These are phyloP conservation scores for Paxillus ammoniavirescens DNA, from an alignment of 768 basidiomycete genomes.

Conservation along the genomic window DNA sequence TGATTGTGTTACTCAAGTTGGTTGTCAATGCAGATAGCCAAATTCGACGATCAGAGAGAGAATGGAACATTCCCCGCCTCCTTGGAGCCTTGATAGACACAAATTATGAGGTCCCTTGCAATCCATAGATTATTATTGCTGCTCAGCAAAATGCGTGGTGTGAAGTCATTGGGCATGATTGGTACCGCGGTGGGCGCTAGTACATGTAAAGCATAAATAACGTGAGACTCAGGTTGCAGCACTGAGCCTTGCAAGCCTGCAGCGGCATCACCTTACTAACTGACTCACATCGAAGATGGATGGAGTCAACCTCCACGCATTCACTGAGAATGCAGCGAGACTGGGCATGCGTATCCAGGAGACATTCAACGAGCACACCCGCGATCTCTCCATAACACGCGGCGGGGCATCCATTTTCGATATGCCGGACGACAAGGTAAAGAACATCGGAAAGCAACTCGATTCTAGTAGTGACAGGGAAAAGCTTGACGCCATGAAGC, in stretches of 20 bases:
- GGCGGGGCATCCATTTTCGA: constrained; percentile 61
- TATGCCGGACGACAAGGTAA: constrained; percentile 73
- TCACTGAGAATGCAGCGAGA: constrained; percentile 82
- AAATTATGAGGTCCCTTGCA: not conserved
- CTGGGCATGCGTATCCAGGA: constrained; percentile 83
- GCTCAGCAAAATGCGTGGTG: not conserved
- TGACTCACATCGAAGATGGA: constrained; percentile 24
- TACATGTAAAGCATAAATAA: no score
- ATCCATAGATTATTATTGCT: not conserved
- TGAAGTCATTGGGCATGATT: not conserved
- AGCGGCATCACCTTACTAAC: no score
- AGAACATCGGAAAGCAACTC: constrained; percentile 82
- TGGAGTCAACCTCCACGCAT: constrained; percentile 33
- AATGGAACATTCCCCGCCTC: constrained; percentile 90
- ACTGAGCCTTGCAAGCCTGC: no score
- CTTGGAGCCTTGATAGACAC: constrained; percentile 62
- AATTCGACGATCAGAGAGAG: constrained; percentile 96
- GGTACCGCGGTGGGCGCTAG: no score
- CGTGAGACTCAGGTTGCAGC: no score
- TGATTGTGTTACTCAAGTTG: constrained; percentile 4
- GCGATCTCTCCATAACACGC: constrained; percentile 63
- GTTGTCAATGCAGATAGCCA: constrained; percentile 54
- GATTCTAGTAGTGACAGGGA: constrained; percentile 88
- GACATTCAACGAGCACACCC: constrained; percentile 75
- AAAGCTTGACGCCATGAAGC: constrained; percentile 92